Percentiles rank a stretch among this genome's conserved stretches.
phyloP scores from a whole-genome alignment of 2,329 filamentous ascomycete species.

The Leptodontidium sp. region DNA sequence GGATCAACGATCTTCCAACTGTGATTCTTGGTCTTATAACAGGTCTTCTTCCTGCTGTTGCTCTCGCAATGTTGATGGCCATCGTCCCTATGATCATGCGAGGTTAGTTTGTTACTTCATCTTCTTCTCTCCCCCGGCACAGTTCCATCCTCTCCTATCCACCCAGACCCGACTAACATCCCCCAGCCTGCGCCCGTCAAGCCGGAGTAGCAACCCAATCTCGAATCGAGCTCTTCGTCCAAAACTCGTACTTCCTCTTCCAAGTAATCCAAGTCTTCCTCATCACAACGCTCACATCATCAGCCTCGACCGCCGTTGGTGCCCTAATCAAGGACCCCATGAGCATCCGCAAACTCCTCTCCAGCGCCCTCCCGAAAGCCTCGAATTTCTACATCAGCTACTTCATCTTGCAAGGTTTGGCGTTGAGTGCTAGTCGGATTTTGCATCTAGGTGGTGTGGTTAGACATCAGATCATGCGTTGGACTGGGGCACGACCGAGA shows the following conservation, averaged over 20 bases:
- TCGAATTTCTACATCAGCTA: constrained; percentile 76
- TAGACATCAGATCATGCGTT: constrained; percentile 63
- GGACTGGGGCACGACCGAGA: constrained; percentile 67
- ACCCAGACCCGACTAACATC: constrained; percentile 20
- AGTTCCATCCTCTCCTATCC: not conserved
- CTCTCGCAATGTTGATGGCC: constrained; percentile 67
- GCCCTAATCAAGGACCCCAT: constrained; percentile 60
- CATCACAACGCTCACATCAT: constrained; percentile 65
- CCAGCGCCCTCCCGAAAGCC: constrained; percentile 64
- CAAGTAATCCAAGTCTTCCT: constrained; percentile 73
- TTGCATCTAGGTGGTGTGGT: constrained; percentile 66
- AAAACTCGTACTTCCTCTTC: constrained; percentile 71
- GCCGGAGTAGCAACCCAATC: constrained; percentile 66
- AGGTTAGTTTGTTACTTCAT: constrained; percentile 49
- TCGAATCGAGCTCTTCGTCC: constrained; percentile 66
- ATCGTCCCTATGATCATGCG: constrained; percentile 67
- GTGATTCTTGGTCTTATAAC: constrained; percentile 67
- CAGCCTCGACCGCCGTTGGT: constrained; percentile 62
- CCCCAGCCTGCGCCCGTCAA: constrained; percentile 62
- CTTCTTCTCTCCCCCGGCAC: not conserved
- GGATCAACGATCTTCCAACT: constrained; percentile 63
- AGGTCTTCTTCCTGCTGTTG: constrained; percentile 66
- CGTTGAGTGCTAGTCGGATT: constrained; percentile 65
- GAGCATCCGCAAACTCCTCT: constrained; percentile 58
- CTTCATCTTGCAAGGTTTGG: constrained; percentile 71